These are phyloP conservation scores for Tulasnella calospora DNA, from an alignment of 768 basidiomycete species.

Conservation along the genomic window DNA sequence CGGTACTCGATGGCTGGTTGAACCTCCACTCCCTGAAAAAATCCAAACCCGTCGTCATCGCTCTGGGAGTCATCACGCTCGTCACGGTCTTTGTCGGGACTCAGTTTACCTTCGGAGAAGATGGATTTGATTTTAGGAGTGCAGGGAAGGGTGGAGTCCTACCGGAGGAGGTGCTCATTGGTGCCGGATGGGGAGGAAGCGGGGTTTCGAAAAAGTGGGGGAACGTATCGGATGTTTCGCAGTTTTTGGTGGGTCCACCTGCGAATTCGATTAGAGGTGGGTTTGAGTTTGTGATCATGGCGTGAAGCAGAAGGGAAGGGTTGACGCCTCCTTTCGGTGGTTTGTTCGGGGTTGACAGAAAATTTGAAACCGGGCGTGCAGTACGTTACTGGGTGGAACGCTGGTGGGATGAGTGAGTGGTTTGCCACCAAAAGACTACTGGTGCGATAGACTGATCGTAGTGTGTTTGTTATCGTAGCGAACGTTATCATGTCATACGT, in stretches of 20 bases:
- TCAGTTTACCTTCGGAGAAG: neutral
- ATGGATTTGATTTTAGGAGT: neutral
- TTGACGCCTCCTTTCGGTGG: neutral
- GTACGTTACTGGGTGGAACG: slow-evolving; percentile 9
- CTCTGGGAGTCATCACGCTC: neutral
- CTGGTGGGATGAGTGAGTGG: slow-evolving; percentile 16
- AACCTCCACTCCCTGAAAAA: neutral
- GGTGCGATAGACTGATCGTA: neutral
- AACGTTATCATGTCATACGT: slow-evolving; percentile 12
- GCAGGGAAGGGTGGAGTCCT: neutral
- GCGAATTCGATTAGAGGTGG: neutral
- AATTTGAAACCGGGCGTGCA: neutral
- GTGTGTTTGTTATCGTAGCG: neutral
- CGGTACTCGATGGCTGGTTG: neutral
- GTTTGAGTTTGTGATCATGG: neutral
- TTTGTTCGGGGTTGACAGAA: neutral
- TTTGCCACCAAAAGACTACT: neutral
- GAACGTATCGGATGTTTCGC: neutral
- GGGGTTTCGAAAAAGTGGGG: neutral
- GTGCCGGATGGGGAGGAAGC: neutral
- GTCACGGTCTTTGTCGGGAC: neutral
- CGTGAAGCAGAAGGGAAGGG: neutral
- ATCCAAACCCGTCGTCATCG: neutral
- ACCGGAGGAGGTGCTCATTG: neutral
- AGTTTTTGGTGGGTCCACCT: neutral